Evolutionary conservation across 768 basidiomycete genomes (phyloP), one percentile per base, ranked within the genome.

Genomic region (Saitozyma podzolica): DNA sequence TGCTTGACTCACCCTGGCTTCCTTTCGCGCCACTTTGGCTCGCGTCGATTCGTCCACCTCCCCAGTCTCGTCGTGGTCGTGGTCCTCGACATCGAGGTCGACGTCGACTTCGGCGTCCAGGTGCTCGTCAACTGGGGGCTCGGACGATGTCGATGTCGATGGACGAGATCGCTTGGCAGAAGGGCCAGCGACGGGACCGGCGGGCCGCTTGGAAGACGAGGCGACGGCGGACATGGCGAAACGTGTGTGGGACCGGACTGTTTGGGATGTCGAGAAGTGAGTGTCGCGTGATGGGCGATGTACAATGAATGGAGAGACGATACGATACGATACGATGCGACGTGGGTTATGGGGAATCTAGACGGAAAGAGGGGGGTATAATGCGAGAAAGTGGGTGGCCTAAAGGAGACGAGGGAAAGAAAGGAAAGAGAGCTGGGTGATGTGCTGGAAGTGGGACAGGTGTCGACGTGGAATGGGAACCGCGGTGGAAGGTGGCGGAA

Each of bases 21-120:
- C 69, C 56, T 70, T 70, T 51, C 72, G 61, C 13, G 72, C 72
- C 6, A 54, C 50, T 54, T 62, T 70, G 43, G 67, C 72, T 53
- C 54, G 48, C 17, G 56, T 29, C 42, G 63, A 61, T 13, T 70
- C 67, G 47, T 67, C 62, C 50, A 68, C 41, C 5, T 61, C 52
- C 29, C 40, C 60, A 14, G 49, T 29, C 6, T 54, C 66, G 11
- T 58, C 65, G 11, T 58, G 58, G 14, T 62, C 64, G 14, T 55
- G 37, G 53, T 59, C 63, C 20, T 58, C 62, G 16, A 63, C 65
- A 3, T 48, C 45, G 20, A 29, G 29, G 29, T 29, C 29, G 29
- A 29, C 29, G 29, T 29, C 29, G 29, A 29, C 29, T 5, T 29
- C 2, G 29, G 2, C 29, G 29, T 29, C 29, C 29, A 29, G 29